Base-by-base conservation (phyloP, 2,329 filamentous ascomycete species). In the Elsinoe necatrix region DNA sequence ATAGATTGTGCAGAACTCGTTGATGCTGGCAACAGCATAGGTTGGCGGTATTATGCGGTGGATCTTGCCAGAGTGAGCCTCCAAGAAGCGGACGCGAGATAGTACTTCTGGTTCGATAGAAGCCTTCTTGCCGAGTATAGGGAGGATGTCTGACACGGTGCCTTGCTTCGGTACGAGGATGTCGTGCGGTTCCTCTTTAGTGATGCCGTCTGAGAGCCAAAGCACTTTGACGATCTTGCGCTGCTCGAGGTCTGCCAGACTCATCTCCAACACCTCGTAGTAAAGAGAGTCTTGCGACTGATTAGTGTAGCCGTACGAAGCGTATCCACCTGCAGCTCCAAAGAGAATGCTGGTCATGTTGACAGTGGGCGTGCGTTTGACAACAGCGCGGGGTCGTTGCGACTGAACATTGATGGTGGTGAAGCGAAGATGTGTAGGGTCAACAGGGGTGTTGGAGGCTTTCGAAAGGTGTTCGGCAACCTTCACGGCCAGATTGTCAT, bases 191-290 rank as follows among this genome's bases (percentile, higher is more conserved):
- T 96, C 90, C 83, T 95, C 91, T 75, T 96, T 97, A 9, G 83
- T 83, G 61, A 97, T 86, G 42, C 93, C 93, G 61, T 98, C 93
- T 39, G 85, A 87, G 45, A 98, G 76, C 83, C 87, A 92, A 1
- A 79, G 87, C 48, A 98, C 74, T 69, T 88, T 92, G 61, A 97
- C 75, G 57, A 77, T 82, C 75, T 95, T 96, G 76, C 95, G 93
- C 57, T 88, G 93, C 67, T 98, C 93, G 42, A 95, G 78, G 70
- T 98, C 95, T 21, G 88, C 87, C 47, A 98, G 74, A 65, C 89
- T 95, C 77, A 96, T 95, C 61, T 98, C 93, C 39, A 98, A 75
- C 25, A 97, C 82, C 69, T 98, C 93, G 67, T 91, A 98, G 70
- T 85, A 97, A 54, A 98, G 77, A 0, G 86, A 82, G 70, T 97